These are phyloP conservation scores for Leccinum boreale DNA, from an alignment of 768 basidiomycete species.

Conservation along the genomic window DNA sequence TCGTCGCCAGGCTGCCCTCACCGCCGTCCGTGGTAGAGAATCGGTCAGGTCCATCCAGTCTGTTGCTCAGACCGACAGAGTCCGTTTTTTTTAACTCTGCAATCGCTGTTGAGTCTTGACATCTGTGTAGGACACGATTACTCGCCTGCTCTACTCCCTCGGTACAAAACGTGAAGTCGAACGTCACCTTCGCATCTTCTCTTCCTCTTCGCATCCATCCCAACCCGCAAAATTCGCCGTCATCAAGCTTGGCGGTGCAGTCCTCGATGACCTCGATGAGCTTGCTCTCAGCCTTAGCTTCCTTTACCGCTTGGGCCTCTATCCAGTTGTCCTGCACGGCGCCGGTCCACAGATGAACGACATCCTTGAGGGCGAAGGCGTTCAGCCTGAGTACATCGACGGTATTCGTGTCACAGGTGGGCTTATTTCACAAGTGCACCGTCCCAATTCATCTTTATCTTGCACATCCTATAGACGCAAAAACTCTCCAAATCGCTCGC, in stretches of 20 bases:
- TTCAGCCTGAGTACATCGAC: slow-evolving; percentile 95
- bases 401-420: slow-evolving; percentile 94
- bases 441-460: background rate
- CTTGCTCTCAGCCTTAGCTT: slow-evolving; percentile 95
- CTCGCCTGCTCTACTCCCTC: slow-evolving; percentile 92
- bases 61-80: slow-evolving; percentile 72
- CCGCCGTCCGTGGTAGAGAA: slow-evolving; percentile 37
- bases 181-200: slow-evolving; percentile 96
- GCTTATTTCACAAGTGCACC: slow-evolving; percentile 21
- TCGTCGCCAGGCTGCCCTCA: slow-evolving; percentile 38
- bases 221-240: slow-evolving; percentile 96
- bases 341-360: slow-evolving; percentile 94
- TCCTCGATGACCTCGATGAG: slow-evolving; percentile 88
- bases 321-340: slow-evolving; percentile 95
- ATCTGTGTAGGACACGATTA: slow-evolving; percentile 84
- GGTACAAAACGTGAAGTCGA: slow-evolving; percentile 98
- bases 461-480: slow-evolving; percentile 59
- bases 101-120: background rate
- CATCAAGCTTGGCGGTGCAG: slow-evolving; percentile 97
- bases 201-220: slow-evolving; percentile 84
- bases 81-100: slow-evolving; percentile 29
- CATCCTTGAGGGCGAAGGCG: slow-evolving; percentile 88
- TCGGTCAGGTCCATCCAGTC: slow-evolving; percentile 50
- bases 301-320: slow-evolving; percentile 95
- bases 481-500: slow-evolving; percentile 91